Evolutionary conservation across 2,329 filamentous ascomycete genomes (phyloP).

Genomic region (Xylaria sp.): DNA sequence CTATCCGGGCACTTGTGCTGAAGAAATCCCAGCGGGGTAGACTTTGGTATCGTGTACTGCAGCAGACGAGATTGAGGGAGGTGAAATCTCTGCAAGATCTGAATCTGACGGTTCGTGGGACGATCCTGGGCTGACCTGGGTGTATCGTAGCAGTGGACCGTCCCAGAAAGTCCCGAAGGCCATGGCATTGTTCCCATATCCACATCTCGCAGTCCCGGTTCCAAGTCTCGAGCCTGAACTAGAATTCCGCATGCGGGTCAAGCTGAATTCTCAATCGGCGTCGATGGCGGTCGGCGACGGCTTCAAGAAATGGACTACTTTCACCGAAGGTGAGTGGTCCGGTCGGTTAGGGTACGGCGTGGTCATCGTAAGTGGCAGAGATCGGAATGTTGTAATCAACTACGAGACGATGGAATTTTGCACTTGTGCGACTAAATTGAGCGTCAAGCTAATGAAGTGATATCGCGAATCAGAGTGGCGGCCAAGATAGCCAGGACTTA

Average conservation of each 20-base stretch:
- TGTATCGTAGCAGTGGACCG: constrained; percentile 23
- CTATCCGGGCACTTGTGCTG: neutral
- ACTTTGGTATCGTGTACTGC: neutral
- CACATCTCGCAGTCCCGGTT: constrained; percentile 43
- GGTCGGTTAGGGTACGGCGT: constrained; percentile 45
- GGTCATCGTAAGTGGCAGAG: constrained; percentile 42
- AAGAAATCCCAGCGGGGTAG: neutral
- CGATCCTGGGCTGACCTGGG: constrained; percentile 14
- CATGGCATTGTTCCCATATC: constrained; percentile 40
- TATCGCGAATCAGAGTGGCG: constrained; percentile 41
- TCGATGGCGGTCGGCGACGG: constrained; percentile 43
- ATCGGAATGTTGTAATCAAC: neutral
- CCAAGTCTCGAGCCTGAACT: constrained; percentile 44
- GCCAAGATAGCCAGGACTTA: constrained; percentile 46
- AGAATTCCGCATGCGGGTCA: constrained; percentile 48
- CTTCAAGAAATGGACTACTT: constrained; percentile 47
- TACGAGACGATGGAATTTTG: neutral
- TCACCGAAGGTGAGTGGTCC: constrained; percentile 46
- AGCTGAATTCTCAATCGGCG: constrained; percentile 44
- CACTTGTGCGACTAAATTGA: neutral
- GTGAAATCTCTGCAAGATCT: neutral
- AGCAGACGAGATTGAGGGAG: neutral
- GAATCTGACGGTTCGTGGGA: neutral
- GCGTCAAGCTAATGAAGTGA: neutral
- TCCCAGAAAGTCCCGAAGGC: constrained; percentile 28